Evolutionary conservation across 495 filamentous ascomycete genomes (phyloP), one percentile per base, ranked within the genome.

Genomic region (Penicillium lagena): DNA sequence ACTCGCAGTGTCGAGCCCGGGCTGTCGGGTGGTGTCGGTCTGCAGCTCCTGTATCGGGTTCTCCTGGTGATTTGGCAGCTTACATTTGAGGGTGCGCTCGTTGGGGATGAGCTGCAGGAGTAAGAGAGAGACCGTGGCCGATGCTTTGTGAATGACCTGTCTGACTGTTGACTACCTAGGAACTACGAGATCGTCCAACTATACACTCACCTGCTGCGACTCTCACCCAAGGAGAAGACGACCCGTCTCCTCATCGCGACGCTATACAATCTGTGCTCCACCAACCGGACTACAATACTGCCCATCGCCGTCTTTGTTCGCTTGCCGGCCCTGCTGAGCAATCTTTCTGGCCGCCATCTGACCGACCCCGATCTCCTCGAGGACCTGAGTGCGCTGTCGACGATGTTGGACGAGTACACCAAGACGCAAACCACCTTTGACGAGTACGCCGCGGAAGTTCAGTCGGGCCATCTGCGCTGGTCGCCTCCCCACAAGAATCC

Each of bases 181-280:
- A 89, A 94, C 67, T 87, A 95, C 68, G 90, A 97, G 55, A 82
- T 97, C 52, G 77, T 96, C 46, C 80, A 89, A 39, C 81, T 96
- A 45, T 96, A 94, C 64, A 89, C 85, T 14, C 86, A 90, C 31
- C 81, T 99, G 32, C 77, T 97, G 36, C 83, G 89, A 28, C 71
- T 95, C 11, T 95, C 93, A 5, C 90, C 91, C 29, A 99, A 99
- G 63, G 93, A 97, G 64, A 99, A 99, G 71, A 96, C 90, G 1
- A 96, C 93, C 0, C 82, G 94, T 4, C 80, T 99, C 29, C 80
- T 95, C 38, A 75, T 97, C 40, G 89, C 89, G 12, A 95, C 89
- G 13, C 75, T 99, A 33, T 73, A 82, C 55, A 97, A 96, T 64
- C 84, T 99, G 34, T 79, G 93, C 29, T 68, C 69, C 7, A 63